Evolutionary conservation across 163 green algal genomes (phyloP).

Genomic region (Chlamydomonas reinhardtii): DNA sequence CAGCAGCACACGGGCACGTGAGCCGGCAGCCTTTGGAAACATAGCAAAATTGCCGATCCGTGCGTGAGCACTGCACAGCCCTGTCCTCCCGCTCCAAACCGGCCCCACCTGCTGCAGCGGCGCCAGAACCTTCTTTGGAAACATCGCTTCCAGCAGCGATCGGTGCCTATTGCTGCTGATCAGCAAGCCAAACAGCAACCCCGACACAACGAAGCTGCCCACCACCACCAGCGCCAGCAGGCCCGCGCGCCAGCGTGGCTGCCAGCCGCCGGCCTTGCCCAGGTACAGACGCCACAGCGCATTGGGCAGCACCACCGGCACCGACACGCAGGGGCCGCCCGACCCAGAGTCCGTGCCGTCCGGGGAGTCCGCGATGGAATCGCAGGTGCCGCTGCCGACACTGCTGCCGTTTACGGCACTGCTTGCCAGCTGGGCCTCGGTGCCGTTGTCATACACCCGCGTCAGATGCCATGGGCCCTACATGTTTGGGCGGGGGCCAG

Average conservation of each 20-base stretch:
- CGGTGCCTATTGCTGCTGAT: background rate
- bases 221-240: slow-evolving; percentile 52
- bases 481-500: no score
- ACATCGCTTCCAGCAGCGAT: background rate
- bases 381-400: no score
- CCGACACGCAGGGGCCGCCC: background rate
- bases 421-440: background rate
- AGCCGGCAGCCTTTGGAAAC: no score
- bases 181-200: slow-evolving; percentile 29
- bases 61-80: no score
- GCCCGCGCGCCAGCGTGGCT: slow-evolving; percentile 41
- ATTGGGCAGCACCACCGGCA: slow-evolving; percentile 6
- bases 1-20: no score
- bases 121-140: background rate
- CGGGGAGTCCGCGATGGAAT: no score
- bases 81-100: no score
- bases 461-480: background rate
- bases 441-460: background rate
- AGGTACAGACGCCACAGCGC: slow-evolving; percentile 49
- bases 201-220: slow-evolving; percentile 40
- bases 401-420: no score
- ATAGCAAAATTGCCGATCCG: no score
- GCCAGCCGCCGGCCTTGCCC: slow-evolving; percentile 48
- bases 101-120: background rate
- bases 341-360: no score